These are phyloP conservation scores for Candida hispaniensis DNA, from an alignment of 805 yeast genomes.

Conservation along the genomic window DNA sequence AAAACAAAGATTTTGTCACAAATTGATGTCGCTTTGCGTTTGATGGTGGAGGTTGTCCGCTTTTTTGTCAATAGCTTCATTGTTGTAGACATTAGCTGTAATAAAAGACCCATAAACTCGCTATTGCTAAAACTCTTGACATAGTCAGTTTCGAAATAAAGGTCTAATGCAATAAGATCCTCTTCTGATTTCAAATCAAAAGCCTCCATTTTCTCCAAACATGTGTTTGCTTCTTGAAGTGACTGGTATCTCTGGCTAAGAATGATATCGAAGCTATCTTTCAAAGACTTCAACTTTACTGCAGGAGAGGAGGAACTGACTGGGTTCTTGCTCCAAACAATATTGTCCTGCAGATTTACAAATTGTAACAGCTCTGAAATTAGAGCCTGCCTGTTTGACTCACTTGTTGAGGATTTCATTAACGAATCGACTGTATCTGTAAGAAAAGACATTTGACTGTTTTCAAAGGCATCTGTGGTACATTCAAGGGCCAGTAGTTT, in stretches of 20 bases:
- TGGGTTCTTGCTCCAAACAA: too few species aligned
- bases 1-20: too few species aligned
- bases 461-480: slow-evolving; percentile 8
- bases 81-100: slow-evolving; percentile 1
- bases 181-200: slow-evolving; percentile 3
- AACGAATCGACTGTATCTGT: slow-evolving; percentile 12
- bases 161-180: slow-evolving; percentile 4
- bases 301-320: neutral
- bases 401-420: slow-evolving; percentile 6
- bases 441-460: slow-evolving; percentile 13
- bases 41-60: too few species aligned
- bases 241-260: slow-evolving; percentile 1
- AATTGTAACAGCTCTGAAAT: slow-evolving; percentile 10
- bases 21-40: neutral
- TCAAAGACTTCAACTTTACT: too few species aligned
- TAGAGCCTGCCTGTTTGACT: slow-evolving; percentile 1
- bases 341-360: slow-evolving; percentile 7
- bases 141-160: slow-evolving; percentile 2
- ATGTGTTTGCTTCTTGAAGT: slow-evolving; percentile 4
- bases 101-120: slow-evolving; percentile 4
- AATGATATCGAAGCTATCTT: too few species aligned
- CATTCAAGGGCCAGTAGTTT: slow-evolving; percentile 14
- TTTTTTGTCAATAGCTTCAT: slow-evolving; percentile 3
- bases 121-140: too few species aligned
- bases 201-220: neutral